Evolutionary conservation across 2,329 filamentous ascomycete species (phyloP).

Genomic region (Botrytis galanthina): DNA sequence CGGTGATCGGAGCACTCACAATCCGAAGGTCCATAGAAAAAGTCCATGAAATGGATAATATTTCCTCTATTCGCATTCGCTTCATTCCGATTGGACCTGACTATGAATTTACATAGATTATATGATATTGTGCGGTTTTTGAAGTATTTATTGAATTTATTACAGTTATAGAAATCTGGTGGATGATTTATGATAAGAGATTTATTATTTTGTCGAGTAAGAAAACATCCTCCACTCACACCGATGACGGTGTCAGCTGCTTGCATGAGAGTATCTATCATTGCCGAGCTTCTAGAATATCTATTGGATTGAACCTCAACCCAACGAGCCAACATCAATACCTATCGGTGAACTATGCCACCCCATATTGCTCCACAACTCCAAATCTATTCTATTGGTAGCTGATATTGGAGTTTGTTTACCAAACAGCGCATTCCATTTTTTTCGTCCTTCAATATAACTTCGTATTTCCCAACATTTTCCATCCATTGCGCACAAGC

Average conservation of each 20-base stretch:
- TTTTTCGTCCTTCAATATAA: background rate
- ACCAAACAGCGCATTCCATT: background rate
- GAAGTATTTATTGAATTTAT: no score
- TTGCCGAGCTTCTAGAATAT: constrained; percentile 16
- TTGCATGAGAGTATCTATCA: background rate
- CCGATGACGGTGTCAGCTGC: constrained; percentile 17
- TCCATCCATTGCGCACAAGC: background rate
- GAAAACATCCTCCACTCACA: background rate
- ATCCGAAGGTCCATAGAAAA: background rate
- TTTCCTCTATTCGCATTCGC: constrained; percentile 1
- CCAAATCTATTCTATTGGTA: constrained; percentile 9
- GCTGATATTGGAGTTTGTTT: background rate
- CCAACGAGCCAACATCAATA: background rate
- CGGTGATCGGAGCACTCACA: background rate
- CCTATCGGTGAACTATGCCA: constrained; percentile 12
- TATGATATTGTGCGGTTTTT: no score
- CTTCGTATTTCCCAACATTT: background rate
- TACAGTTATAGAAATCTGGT: no score
- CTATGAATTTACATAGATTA: no score
- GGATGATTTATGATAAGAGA: no score
- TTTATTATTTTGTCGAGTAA: no score
- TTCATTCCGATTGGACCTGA: background rate
- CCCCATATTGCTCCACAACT: constrained; percentile 14
- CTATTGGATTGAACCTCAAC: background rate
- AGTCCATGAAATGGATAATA: background rate